Conservation (phyloP, 345 rosid species). For the Hypericum perforatum region DNA sequence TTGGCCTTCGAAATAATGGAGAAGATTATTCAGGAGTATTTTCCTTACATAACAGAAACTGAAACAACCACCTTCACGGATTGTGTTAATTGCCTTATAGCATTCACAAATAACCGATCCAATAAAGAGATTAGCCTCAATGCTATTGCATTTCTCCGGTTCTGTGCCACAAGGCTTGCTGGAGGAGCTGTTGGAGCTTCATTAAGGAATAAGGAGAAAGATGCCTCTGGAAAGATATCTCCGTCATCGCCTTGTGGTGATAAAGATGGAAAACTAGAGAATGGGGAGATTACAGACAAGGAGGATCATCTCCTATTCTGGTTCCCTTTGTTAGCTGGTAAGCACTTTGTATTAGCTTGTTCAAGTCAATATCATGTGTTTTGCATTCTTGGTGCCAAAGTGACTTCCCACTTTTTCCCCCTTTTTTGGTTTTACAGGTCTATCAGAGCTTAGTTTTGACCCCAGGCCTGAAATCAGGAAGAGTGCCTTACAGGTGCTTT, state of each 20-base stretch:
- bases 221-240: slow-evolving; percentile 35
- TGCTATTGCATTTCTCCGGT: slow-evolving; percentile 85
- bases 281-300: slow-evolving; percentile 51
- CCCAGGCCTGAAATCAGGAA: slow-evolving; percentile 97
- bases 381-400: too few species aligned
- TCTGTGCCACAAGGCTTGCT: slow-evolving; percentile 95
- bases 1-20: slow-evolving; percentile 94
- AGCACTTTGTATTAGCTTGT: slow-evolving; percentile 15
- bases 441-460: slow-evolving; percentile 96
- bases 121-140: slow-evolving; percentile 88
- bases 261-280: slow-evolving; percentile 52
- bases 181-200: slow-evolving; percentile 78
- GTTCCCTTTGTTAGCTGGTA: slow-evolving; percentile 97
- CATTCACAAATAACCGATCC: slow-evolving; percentile 92
- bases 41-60: slow-evolving; percentile 93
- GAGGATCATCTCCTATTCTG: slow-evolving; percentile 84
- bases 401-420: too few species aligned
- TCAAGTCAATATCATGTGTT: slow-evolving; percentile 2
- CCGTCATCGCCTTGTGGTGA: slow-evolving; percentile 41
- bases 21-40: slow-evolving; percentile 91
- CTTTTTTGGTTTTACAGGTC: slow-evolving; percentile 41
- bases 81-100: slow-evolving; percentile 93
- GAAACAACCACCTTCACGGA: slow-evolving; percentile 98
- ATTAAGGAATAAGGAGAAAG: slow-evolving; percentile 57
- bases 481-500: slow-evolving; percentile 83